phyloP scores from a whole-genome alignment of 352 stramenopile genomes.

The Phytophthora melonis region DNA sequence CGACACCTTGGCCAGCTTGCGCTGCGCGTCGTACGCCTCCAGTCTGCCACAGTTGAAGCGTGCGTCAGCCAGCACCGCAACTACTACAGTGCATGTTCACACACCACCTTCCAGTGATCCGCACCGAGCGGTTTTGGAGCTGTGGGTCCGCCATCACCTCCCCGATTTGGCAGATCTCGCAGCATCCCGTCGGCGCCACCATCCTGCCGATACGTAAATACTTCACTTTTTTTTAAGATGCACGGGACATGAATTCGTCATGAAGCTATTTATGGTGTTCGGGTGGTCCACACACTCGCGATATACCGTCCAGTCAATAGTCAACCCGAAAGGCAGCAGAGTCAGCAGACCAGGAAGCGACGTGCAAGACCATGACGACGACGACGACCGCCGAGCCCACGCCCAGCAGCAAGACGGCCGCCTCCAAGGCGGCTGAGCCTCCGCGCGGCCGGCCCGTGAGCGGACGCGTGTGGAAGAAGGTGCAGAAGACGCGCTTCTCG shows the following conservation, averaged over 20 bases:
- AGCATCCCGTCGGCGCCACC: slow-evolving; percentile 42
- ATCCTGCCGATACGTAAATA: slow-evolving; percentile 16
- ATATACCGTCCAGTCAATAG: slow-evolving; percentile 35
- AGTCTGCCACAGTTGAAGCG: slow-evolving; percentile 45
- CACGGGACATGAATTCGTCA: neutral
- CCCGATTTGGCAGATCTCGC: slow-evolving; percentile 85
- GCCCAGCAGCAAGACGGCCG: slow-evolving; percentile 16
- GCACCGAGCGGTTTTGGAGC: slow-evolving; percentile 79
- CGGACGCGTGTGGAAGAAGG: slow-evolving; percentile 85
- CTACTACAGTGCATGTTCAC: neutral
- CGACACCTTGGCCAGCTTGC: slow-evolving; percentile 54
- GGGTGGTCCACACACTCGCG: neutral
- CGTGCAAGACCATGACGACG: slow-evolving; percentile 13
- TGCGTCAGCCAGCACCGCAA: neutral
- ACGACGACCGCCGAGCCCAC: slow-evolving; percentile 24
- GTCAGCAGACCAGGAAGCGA: slow-evolving; percentile 14
- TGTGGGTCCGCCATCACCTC: slow-evolving; percentile 70
- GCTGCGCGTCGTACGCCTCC: slow-evolving; percentile 70
- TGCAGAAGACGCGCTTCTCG: slow-evolving; percentile 85
- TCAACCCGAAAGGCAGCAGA: slow-evolving; percentile 30
- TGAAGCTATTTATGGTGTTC: neutral
- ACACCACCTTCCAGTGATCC: slow-evolving; percentile 53
- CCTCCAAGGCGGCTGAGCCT: slow-evolving; percentile 22
- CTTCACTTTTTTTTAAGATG: neutral
- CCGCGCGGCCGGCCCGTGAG: slow-evolving; percentile 77